Conservation (phyloP, 2,329 filamentous ascomycete species). For the Clonostachys chloroleuca region DNA sequence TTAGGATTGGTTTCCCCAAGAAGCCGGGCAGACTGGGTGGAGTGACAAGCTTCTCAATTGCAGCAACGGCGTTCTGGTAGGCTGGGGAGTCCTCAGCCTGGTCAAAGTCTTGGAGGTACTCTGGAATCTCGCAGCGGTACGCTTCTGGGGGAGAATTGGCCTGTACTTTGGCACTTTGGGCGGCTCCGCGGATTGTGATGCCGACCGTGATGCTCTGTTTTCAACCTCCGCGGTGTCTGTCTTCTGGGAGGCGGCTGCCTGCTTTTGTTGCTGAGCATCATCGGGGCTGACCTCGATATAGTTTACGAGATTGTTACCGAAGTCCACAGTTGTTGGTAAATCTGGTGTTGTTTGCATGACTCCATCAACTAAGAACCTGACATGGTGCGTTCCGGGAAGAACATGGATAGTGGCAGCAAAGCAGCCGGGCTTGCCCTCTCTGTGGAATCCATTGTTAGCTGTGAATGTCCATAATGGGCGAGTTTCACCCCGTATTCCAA, state of each 20-base stretch:
- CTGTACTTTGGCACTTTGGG: slow-evolving; percentile 40
- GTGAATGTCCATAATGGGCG: not conserved
- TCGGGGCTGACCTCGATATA: slow-evolving; percentile 91
- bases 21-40: slow-evolving; percentile 88
- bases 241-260: slow-evolving; percentile 16
- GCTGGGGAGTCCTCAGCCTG: slow-evolving; percentile 71
- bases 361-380: slow-evolving; percentile 93
- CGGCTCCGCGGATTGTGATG: not conserved
- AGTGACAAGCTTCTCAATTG: slow-evolving; percentile 73
- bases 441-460: slow-evolving; percentile 13
- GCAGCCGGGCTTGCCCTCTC: slow-evolving; percentile 53
- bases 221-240: slow-evolving; percentile 20
- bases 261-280: slow-evolving; percentile 36
- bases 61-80: slow-evolving; percentile 70
- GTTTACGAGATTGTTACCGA: slow-evolving; percentile 96
- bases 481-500: no score
- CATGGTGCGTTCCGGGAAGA: slow-evolving; percentile 89
- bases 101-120: slow-evolving; percentile 83
- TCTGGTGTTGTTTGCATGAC: slow-evolving; percentile 86
- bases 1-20: slow-evolving; percentile 89
- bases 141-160: slow-evolving; percentile 48
- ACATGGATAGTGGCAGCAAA: slow-evolving; percentile 78
- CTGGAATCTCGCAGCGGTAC: slow-evolving; percentile 73
- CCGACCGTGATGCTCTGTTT: slow-evolving; percentile 1
- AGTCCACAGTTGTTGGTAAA: slow-evolving; percentile 92